phyloP scores from a whole-genome alignment of 2,329 filamentous ascomycete genomes.

The Colletotrichum aenigma region DNA sequence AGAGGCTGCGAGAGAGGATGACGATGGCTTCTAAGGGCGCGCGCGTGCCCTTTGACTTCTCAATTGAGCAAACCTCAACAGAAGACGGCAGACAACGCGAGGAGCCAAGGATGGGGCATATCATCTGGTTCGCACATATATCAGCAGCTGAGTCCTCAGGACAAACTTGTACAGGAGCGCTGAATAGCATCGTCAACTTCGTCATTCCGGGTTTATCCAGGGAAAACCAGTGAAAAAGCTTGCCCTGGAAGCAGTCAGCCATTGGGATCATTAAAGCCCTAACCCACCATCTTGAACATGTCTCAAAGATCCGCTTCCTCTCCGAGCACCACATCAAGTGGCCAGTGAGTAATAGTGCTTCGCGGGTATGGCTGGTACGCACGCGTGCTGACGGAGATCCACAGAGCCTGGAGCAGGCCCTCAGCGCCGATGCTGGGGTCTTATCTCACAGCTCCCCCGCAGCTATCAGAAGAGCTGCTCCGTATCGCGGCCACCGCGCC shows the following conservation, averaged over 20 bases:
- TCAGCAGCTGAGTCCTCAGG: not conserved
- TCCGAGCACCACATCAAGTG: not conserved
- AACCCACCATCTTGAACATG: not conserved
- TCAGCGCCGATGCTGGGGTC: not conserved
- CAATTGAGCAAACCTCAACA: not conserved
- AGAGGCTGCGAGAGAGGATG: not conserved
- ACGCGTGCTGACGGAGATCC: not conserved
- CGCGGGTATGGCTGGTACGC: not conserved
- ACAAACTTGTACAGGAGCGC: not conserved
- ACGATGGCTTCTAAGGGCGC: not conserved
- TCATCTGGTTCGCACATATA: not conserved
- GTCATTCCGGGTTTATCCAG: not conserved
- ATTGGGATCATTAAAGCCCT: not conserved
- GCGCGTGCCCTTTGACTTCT: not conserved
- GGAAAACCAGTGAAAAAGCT: not conserved
- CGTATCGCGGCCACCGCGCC: not conserved
- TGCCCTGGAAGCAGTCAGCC: not conserved
- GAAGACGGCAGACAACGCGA: not conserved
- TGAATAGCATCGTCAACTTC: not conserved
- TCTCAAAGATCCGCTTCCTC: not conserved
- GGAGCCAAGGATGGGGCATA: not conserved
- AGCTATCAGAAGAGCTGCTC: constrained; percentile 3
- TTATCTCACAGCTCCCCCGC: not conserved
- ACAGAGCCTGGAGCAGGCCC: not conserved
- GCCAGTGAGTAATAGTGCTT: not conserved